Base-by-base conservation (phyloP, 495 filamentous ascomycete species). In the Annulohypoxylon stygium region DNA sequence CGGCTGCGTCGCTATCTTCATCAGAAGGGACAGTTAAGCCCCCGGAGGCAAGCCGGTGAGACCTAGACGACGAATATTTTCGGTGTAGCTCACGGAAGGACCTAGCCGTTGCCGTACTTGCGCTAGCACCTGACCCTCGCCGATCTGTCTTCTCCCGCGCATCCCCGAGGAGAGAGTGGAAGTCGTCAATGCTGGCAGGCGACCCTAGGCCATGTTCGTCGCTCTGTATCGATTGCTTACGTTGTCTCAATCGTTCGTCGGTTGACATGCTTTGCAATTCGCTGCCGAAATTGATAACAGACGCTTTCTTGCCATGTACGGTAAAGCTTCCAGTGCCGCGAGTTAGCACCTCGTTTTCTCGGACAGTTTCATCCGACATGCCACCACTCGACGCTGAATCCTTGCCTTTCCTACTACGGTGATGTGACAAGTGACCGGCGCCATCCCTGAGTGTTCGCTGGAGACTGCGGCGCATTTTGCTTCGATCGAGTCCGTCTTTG, bases 221-320 rank as follows among this genome's bases (percentile, higher is more conserved):
- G 20, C 77, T 65, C 37, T 71, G 73, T 9, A 73, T 71, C 8
- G 71, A 74, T 23, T 81, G 80, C 36, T 84, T 82, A 51, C 82
- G 79, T 30, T 84, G 80, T 36, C 84, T 83, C 59, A 94, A 82
- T 16, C 91, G 89, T 73, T 97, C 93, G 69, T 97, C 94, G 0
- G 90, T 85, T 2, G 91, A 88, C 81, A 96, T 91, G 73, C 87
- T 90, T 75, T 96, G 75, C 86, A 97, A 92, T 73, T 98, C 97
- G 41, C 90, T 91, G 7, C 95, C 95, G 79, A 99, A 97, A 30
- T 93, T 97, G 67, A 99, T 91, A 57, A 99, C 92, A 0, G 93
- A 97, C 2, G 96, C 96, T 80, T 99, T 98, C 84, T 99, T 99
- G 62, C 96, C 96, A 77, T 99, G 96, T 4, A 99, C 91, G 4